Percentiles rank a stretch among this genome's conserved stretches.
Conservation (phyloP, 1,284 basidiomycete genomes). For the Cerioporus squamosus region DNA sequence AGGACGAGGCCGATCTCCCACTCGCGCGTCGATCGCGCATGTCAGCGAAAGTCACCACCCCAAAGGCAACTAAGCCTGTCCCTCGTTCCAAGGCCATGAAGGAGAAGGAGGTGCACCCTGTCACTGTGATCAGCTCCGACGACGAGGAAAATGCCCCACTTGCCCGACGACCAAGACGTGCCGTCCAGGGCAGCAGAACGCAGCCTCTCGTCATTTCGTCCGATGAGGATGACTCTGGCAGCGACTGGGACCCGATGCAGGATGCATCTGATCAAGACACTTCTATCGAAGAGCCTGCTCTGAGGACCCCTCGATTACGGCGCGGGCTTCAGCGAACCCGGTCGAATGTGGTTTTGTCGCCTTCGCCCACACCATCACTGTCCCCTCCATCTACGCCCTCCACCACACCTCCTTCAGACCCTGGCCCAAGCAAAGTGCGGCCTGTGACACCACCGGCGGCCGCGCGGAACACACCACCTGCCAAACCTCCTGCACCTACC, state of each 20-base stretch:
- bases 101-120: not conserved
- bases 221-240: constrained; percentile 47
- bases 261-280: constrained; percentile 1
- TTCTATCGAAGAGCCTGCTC: constrained; percentile 21
- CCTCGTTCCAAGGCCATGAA: no score
- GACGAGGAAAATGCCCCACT: constrained; percentile 30
- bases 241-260: constrained; percentile 17
- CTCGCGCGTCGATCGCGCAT: no score
- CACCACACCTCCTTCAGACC: not conserved
- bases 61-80: no score
- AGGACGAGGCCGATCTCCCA: no score
- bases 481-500: not conserved
- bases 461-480: not conserved
- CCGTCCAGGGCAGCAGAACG: constrained; percentile 20
- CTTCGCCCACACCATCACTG: constrained; percentile 8
- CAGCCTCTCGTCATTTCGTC: constrained; percentile 39
- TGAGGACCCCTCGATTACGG: constrained; percentile 22
- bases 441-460: no score
- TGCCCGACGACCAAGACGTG: constrained; percentile 17
- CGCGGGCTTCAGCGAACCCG: constrained; percentile 4
- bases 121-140: constrained; percentile 23
- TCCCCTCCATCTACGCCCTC: constrained; percentile 11
- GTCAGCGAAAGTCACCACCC: no score
- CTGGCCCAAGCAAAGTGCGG: not conserved
- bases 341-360: constrained; percentile 10